Base-by-base conservation (phyloP, 1,284 basidiomycete genomes). In the Ustilago vetiveriae region DNA sequence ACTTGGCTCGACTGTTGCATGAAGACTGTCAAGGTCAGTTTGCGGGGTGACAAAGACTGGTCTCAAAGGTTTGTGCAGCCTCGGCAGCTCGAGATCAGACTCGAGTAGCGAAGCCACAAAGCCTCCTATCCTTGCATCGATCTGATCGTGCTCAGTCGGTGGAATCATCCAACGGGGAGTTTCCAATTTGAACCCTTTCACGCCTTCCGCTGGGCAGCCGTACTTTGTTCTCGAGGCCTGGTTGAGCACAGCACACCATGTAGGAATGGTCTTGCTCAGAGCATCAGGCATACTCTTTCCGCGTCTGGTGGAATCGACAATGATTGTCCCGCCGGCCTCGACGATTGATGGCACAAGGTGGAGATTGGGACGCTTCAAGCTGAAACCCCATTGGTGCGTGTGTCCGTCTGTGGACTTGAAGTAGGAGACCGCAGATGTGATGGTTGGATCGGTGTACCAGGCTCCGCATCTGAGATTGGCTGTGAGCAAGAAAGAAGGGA, bases 391-490 rank as follows among this genome's bases (percentile, higher is more conserved):
- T 48, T 84, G 82, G 47, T 88, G 87, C 65, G 88, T 90, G 76
- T 98, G 95, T 0, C 95, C 95, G 75, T 98, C 95, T 0, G 94
- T 97, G 0, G 93, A 95, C 82, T 98, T 98, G 87, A 97, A 98
- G 84, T 98, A 98, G 13, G 90, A 91, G 5, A 74, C 73, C 0
- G 86, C 84, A 5, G 52, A 42, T 2, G 72, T 53, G 17, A 38
- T 83, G 75, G 29, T 82, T 5, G 93, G 91, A 70, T 91, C 86
- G 7, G 90, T 88, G 82, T 97, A 98, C 94, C 95, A 98, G 5
- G 90, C 90, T 1, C 94, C 94, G 75, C 94, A 97, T 19, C 94
- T 87, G 75, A 95, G 86, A 81, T 98, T 98, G 3, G 94, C 92
- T 90, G 76, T 40, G 33, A 47, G 48, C 5, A 38, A 47, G 16